Percentiles rank a stretch among this genome's conserved stretches.
phyloP scores from a whole-genome alignment of 805 yeast species.

The Myxozyma vanderwaltii region DNA sequence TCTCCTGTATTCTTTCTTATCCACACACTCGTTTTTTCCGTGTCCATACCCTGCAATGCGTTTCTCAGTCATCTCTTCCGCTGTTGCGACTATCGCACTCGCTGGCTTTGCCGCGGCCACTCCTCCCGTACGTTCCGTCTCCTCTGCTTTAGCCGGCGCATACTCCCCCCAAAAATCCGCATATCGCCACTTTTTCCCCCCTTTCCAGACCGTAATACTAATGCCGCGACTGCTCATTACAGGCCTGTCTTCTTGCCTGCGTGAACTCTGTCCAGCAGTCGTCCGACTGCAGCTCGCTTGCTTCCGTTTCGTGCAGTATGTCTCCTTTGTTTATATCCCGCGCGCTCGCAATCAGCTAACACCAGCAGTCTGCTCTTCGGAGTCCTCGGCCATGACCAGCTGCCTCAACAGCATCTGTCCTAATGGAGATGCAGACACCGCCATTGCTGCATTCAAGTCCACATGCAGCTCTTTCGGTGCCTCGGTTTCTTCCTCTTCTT shows the following conservation, averaged over 20 bases:
- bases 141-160: not conserved
- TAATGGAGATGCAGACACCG: slow-evolving; percentile 57
- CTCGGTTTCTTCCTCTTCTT: slow-evolving; percentile 17
- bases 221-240: no score
- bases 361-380: slow-evolving; percentile 54
- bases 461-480: slow-evolving; percentile 26
- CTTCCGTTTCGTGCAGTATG: slow-evolving; percentile 59
- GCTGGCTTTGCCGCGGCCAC: slow-evolving; percentile 49
- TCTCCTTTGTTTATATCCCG: not conserved
- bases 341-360: not conserved
- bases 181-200: no score
- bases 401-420: slow-evolving; percentile 77
- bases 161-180: not conserved
- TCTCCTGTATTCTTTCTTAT: not conserved
- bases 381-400: slow-evolving; percentile 53
- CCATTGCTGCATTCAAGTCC: slow-evolving; percentile 57
- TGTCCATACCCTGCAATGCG: no score
- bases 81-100: slow-evolving; percentile 44
- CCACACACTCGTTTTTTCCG: no score
- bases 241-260: slow-evolving; percentile 82
- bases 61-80: slow-evolving; percentile 36
- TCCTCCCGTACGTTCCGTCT: slow-evolving; percentile 60
- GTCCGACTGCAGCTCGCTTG: slow-evolving; percentile 59
- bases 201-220: no score
- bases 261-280: slow-evolving; percentile 65